These are phyloP conservation scores for Syzygium oleosum DNA, from an alignment of 345 rosid genomes.

Conservation along the genomic window DNA sequence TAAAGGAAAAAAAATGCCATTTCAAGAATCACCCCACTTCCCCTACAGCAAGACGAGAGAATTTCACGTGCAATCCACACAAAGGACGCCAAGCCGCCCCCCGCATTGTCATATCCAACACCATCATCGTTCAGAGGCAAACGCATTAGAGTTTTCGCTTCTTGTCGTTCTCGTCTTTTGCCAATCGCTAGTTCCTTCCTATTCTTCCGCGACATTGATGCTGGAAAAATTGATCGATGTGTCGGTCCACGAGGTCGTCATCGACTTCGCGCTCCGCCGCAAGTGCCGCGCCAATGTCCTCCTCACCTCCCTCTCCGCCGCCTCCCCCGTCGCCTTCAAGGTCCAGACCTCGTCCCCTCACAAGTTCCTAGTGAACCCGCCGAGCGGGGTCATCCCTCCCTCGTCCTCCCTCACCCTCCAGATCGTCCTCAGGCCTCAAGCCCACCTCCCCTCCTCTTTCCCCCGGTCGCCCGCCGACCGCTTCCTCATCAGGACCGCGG, in stretches of 20 bases:
- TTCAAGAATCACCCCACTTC: not conserved
- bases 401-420: slow-evolving; percentile 30
- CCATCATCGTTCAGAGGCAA: not conserved
- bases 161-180: slow-evolving; percentile 9
- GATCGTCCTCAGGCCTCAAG: slow-evolving; percentile 47
- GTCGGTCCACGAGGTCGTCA: slow-evolving; percentile 28
- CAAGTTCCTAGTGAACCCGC: slow-evolving; percentile 54
- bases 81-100: not conserved
- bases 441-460: slow-evolving; percentile 33
- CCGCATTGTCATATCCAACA: not conserved
- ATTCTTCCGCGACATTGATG: not conserved
- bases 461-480: slow-evolving; percentile 58
- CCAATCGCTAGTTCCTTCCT: not conserved
- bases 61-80: no score
- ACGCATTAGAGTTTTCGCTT: not conserved
- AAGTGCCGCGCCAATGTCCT: slow-evolving; percentile 43
- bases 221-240: slow-evolving; percentile 23
- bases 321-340: slow-evolving; percentile 40
- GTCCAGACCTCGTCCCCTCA: slow-evolving; percentile 57
- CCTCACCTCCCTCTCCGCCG: slow-evolving; percentile 33
- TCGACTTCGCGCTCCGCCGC: slow-evolving; percentile 33
- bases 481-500: slow-evolving; percentile 37
- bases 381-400: slow-evolving; percentile 40
- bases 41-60: no score
- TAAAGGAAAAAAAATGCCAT: not conserved